These are phyloP conservation scores for Solanum virginianum DNA, from an alignment of 257 asterid species.

Conservation along the genomic window DNA sequence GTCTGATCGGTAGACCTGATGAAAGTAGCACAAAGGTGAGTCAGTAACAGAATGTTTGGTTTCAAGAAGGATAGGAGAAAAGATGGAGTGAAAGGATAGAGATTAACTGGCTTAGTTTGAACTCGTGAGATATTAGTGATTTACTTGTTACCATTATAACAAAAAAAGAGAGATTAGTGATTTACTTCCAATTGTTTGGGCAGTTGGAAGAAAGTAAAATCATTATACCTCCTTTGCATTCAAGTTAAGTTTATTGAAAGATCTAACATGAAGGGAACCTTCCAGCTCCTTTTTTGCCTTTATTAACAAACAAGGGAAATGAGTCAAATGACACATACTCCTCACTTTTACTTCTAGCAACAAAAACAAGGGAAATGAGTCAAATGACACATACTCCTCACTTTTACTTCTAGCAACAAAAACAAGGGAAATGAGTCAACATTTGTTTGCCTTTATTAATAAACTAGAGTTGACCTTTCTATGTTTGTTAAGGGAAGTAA, in stretches of 20 bases:
- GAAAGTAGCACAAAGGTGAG: neutral
- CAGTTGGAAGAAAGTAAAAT: neutral
- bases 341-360: neutral
- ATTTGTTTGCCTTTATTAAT: neutral
- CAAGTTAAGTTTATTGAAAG: neutral
- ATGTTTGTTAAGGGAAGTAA: neutral
- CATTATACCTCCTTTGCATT: neutral
- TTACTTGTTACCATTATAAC: neutral
- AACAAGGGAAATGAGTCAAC: neutral
- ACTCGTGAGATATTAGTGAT: neutral
- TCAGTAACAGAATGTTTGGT: neutral
- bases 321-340: neutral
- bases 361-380: neutral
- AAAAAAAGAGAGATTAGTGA: neutral
- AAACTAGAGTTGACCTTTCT: neutral
- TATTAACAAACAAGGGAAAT: neutral
- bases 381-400: neutral
- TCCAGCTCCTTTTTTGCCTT: neutral
- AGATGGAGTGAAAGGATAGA: neutral
- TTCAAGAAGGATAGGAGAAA: neutral
- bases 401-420: neutral
- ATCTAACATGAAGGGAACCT: neutral
- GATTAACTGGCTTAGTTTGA: neutral
- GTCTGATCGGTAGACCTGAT: conserved; percentile 86
- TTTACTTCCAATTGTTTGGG: neutral